These are phyloP conservation scores for Amborella trichopoda DNA, from an alignment of 164 flowering plant genomes.

Conservation along the genomic window DNA sequence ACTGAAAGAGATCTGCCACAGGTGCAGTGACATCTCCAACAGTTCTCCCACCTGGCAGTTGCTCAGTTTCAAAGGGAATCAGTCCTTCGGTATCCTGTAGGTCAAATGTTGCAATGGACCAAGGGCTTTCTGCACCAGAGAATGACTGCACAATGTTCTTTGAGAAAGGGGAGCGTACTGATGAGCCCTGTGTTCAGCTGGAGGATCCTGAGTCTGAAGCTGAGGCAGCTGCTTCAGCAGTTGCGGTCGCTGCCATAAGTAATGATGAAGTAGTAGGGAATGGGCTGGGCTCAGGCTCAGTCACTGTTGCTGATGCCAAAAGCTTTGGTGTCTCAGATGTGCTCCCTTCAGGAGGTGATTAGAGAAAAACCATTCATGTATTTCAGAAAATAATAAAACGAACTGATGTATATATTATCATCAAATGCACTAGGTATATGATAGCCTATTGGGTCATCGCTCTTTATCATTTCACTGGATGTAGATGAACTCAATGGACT, in stretches of 20 bases:
- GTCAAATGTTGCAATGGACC: conserved; percentile 33
- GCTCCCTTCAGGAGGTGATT: conserved; percentile 22
- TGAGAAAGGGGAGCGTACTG: conserved; percentile 39
- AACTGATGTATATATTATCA: no score
- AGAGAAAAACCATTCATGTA: no score
- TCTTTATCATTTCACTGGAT: neutral
- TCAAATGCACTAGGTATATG: no score
- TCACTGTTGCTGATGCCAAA: conserved; percentile 41
- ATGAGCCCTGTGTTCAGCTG: conserved; percentile 37
- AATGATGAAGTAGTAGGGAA: conserved; percentile 57
- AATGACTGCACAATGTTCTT: conserved; percentile 38
- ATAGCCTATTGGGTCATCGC: no score
- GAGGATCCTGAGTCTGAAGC: conserved; percentile 80
- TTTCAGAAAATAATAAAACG: no score
- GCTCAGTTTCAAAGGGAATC: conserved; percentile 37
- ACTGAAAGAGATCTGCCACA: no score
- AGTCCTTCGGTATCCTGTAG: conserved; percentile 32
- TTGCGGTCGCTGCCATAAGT: conserved; percentile 87
- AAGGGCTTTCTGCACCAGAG: conserved; percentile 31
- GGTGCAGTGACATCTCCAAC: conserved; percentile 98
- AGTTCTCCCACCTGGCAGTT: conserved; percentile 53
- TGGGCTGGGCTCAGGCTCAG: conserved; percentile 29
- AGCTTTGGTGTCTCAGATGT: conserved; percentile 33
- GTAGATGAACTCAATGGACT: no score
- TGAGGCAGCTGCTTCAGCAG: conserved; percentile 90